Base-by-base conservation (phyloP, 83 land plant species). In the Larix sibirica region DNA sequence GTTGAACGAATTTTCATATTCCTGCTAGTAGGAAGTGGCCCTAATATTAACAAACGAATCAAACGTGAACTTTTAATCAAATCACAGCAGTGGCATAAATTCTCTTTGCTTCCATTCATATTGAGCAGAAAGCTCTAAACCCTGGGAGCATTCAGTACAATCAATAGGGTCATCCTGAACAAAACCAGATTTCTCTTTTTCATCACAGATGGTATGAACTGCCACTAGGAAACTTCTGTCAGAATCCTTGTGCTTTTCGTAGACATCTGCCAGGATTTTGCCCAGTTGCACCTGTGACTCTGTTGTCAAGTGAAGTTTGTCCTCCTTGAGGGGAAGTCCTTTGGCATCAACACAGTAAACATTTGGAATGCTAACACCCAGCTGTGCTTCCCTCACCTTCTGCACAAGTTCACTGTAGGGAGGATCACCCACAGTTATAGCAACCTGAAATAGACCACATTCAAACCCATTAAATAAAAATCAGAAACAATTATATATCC, bases 271-370 rank as follows among this genome's bases (percentile, higher is more conserved):
- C 60, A 96, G 80, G 90, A 90, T 86, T 26, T 80, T 88, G 5
- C 98, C 98, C 18, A 96, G 83, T 64, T 83, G 79, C 38, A 93
- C 94, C 77, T 96, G 95, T 42, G 93, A 88, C 56, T 90, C 88
- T 6, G 91, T 87, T 33, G 95, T 91, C 36, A 96, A 90, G 78
- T 96, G 98, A n/a, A 96, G 79, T 23, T 89, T 62, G 80, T 96
- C 98, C 16, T 74, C 83, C 44, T 91, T 82, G 8, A 89, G 75
- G 16, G 83, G 80, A 76, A 96, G 86, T 6, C 97, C 98, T 73
- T 88, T 86, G 61, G 97, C 96, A 85, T 94, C 97, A 20, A 94
- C 96, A 33, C 88, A 85, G 79, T 90, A 85, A 2, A 96, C 91
- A 71, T 88, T 85, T 1, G 83, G 85, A 16, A 91, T 70, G 26